Conservation (phyloP, 2,329 filamentous ascomycete species). For the Plenodomus tracheiphilus region DNA sequence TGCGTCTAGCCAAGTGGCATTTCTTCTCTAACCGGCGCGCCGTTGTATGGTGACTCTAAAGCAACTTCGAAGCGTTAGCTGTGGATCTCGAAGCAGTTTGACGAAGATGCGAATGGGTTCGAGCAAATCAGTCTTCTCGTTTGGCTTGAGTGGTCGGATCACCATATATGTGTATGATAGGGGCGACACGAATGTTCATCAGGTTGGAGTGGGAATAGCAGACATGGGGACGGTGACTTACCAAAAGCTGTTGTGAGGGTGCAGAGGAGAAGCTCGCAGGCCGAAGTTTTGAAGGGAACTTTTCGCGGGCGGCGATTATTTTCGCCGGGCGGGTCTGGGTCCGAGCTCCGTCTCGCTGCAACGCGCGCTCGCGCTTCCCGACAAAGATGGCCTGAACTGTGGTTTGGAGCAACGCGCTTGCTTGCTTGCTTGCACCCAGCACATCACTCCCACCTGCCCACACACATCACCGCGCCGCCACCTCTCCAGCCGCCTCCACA, state of each 20-base stretch:
- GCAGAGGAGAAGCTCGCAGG: constrained; percentile 18
- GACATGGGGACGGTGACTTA: constrained; percentile 26
- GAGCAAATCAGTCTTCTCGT: constrained; percentile 42
- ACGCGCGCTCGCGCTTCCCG: constrained; percentile 21
- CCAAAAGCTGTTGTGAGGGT: constrained; percentile 28
- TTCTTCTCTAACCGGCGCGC: too few species aligned
- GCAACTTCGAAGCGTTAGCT: constrained; percentile 21
- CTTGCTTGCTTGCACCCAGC: too few species aligned
- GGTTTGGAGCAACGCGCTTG: constrained; percentile 4
- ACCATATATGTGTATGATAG: constrained; percentile 46
- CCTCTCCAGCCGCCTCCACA: not conserved
- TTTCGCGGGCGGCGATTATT: constrained; percentile 23
- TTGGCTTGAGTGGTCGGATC: constrained; percentile 47
- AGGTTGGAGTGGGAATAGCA: constrained; percentile 17
- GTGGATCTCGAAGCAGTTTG: constrained; percentile 4
- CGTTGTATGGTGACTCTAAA: not conserved
- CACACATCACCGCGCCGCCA: not conserved
- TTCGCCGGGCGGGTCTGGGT: constrained; percentile 18
- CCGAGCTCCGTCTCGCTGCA: constrained; percentile 10
- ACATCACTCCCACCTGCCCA: not conserved
- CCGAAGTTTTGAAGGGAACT: constrained; percentile 25
- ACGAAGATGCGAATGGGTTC: not conserved
- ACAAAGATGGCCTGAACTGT: not conserved
- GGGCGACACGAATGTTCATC: constrained; percentile 47
- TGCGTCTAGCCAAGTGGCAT: not conserved